Conservation (phyloP, 257 asterid species). For the Solanum peruvianum region DNA sequence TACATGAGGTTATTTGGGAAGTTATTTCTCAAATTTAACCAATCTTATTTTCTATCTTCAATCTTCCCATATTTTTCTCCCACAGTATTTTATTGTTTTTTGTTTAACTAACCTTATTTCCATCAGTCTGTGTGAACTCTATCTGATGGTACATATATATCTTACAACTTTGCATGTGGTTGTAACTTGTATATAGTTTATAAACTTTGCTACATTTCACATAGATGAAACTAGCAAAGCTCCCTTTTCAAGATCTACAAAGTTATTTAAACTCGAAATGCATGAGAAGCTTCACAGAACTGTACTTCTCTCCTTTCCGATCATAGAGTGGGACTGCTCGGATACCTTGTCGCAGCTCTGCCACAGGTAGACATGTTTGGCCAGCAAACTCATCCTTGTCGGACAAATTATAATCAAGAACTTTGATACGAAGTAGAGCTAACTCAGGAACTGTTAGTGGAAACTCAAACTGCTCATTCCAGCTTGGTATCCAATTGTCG, state of each 20-base stretch:
- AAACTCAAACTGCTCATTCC: conserved; percentile 74
- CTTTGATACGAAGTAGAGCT: conserved; percentile 74
- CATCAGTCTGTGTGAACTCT: neutral
- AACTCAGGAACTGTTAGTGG: conserved; percentile 68
- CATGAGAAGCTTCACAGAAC: conserved; percentile 65
- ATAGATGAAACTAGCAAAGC: neutral
- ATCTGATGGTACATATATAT: neutral
- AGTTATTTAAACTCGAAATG: conserved; percentile 49
- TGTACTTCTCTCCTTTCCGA: conserved; percentile 48
- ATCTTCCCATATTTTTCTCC: neutral
- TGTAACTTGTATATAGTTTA: neutral
- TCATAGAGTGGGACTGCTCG: conserved; percentile 62
- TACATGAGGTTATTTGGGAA: neutral
- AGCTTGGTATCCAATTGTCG: conserved; percentile 76
- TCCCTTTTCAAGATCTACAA: neutral
- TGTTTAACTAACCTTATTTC: neutral
- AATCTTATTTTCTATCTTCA: neutral
- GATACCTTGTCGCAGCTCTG: conserved; percentile 68
- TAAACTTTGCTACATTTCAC: neutral
- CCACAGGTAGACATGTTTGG: conserved; percentile 63
- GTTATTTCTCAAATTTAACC: neutral
- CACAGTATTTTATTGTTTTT: neutral
- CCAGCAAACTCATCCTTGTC: conserved; percentile 88
- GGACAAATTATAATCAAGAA: conserved; percentile 72
- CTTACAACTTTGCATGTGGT: neutral